Evolutionary conservation across 129 eudicot genomes (phyloP), one percentile per base, ranked within the genome.

Genomic region (Centella asiatica): DNA sequence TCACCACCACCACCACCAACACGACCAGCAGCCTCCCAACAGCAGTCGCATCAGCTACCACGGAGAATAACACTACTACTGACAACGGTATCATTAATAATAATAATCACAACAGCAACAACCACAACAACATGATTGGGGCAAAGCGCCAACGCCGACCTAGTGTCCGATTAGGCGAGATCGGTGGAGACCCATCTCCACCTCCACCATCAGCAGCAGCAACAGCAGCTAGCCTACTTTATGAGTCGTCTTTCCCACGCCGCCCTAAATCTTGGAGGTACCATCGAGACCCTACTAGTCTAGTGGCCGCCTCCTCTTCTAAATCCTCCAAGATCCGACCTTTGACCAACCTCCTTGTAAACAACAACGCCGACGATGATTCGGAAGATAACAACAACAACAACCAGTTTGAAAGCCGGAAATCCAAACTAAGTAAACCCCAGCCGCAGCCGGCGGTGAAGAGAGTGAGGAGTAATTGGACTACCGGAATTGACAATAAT

Each of bases 141-240:
- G 18, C 77, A 5, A 72, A 72, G 29, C 58, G 77, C 12, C 72
- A 72, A 22, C 60, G 77, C 20, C 64, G 77, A 0, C 77, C 77
- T 20, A 72, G 77, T 57, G 72, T 72, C 31, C 49, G 77, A 18
- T 58, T 72, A 18, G 77, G 71, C 24, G 77, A 72, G 34, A 65
- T 64, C 31, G 72, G 74, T 1, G 74, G 69, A 2, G 66, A 45
- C 2, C n/a, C 19, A 24, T 4, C 12, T 22, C 25, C 28, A 23
- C 22, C 46, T 5, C 9, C 46, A 42, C n/a, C n/a, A n/a, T n/a
- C n/a, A n/a, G n/a, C n/a, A n/a, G n/a, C n/a, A n/a, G n/a, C n/a
- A n/a, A 12, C 46, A 42, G 15, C 46, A 46, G 11, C 51, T n/a
- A 19, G 15, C 4, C 73, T 48, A 13, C 56, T 29, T 46, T 32